Conservation (phyloP, 2,329 filamentous ascomycete genomes). For the Fusarium floridanum region DNA sequence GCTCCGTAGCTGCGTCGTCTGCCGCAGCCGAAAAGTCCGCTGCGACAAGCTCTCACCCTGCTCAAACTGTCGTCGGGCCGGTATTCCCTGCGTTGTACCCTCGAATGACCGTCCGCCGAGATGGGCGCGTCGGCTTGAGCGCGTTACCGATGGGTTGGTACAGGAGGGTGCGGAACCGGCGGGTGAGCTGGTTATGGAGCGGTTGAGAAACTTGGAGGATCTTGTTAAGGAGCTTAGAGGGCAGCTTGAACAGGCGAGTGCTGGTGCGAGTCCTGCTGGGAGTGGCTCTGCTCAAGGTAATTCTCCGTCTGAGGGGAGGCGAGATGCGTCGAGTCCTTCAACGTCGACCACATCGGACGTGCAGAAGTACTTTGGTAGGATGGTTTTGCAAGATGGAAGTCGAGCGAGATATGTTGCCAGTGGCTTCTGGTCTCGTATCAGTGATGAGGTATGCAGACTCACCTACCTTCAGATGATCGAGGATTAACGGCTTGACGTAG, state of each 20-base stretch:
- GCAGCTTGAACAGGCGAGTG: conserved; percentile 59
- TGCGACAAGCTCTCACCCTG: conserved; percentile 70
- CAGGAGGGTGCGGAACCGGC: conserved; percentile 43
- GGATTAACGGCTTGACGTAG: conserved; percentile 41
- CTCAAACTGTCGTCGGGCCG: conserved; percentile 67
- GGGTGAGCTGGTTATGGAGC: conserved; percentile 59
- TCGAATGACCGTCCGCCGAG: conserved; percentile 63
- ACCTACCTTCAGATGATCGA: background rate
- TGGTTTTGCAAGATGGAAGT: conserved; percentile 60
- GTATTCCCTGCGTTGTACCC: conserved; percentile 65
- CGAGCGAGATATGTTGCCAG: conserved; percentile 63
- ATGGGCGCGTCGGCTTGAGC: conserved; percentile 66
- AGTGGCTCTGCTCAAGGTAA: conserved; percentile 47
- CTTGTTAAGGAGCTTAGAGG: conserved; percentile 64
- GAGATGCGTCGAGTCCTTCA: conserved; percentile 14
- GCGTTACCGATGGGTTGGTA: conserved; percentile 51
- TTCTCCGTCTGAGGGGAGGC: conserved; percentile 44
- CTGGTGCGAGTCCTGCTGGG: conserved; percentile 38
- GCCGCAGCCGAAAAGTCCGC: conserved; percentile 67
- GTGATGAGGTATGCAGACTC: conserved; percentile 61
- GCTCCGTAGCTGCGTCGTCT: conserved; percentile 63
- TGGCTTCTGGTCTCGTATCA: conserved; percentile 68
- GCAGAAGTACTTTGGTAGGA: conserved; percentile 60
- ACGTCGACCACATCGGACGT: conserved; percentile 41
- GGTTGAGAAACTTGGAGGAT: conserved; percentile 62